These are phyloP conservation scores for Trichoderma pleuroti DNA, from an alignment of 2,329 filamentous ascomycete species.

Conservation along the genomic window DNA sequence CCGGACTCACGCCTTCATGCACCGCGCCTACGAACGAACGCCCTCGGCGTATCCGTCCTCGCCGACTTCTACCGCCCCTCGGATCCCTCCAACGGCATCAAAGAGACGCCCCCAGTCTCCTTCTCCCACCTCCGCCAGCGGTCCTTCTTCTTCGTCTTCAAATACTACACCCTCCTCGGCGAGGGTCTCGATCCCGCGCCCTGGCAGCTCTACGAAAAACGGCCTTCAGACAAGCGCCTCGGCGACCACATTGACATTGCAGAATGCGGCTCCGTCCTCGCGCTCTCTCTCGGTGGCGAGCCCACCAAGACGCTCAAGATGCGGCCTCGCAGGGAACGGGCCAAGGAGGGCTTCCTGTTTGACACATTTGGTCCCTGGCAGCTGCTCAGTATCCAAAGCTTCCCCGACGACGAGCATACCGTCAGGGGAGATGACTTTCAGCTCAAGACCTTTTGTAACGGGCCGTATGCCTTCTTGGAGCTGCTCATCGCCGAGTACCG, in stretches of 20 bases:
- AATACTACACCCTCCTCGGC: conserved; percentile 61
- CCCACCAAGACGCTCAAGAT: conserved; percentile 49
- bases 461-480: conserved; percentile 59
- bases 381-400: conserved; percentile 55
- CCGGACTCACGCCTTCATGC: conserved; percentile 46
- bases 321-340: conserved; percentile 45
- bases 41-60: conserved; percentile 23
- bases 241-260: conserved; percentile 56
- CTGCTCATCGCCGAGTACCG: conserved; percentile 57
- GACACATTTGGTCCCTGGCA: conserved; percentile 60
- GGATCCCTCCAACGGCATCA: conserved; percentile 6
- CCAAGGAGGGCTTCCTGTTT: conserved; percentile 50
- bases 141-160: conserved; percentile 61
- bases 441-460: conserved; percentile 54
- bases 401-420: conserved; percentile 55
- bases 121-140: conserved; percentile 45
- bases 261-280: conserved; percentile 57
- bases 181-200: conserved; percentile 53
- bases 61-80: conserved; percentile 19
- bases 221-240: conserved; percentile 36
- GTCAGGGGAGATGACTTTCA: conserved; percentile 53
- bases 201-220: conserved; percentile 56
- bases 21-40: conserved; percentile 44
- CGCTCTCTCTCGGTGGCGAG: conserved; percentile 52
- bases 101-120: conserved; percentile 20